Conservation (phyloP, 306 rosid genomes). For the Psophocarpus tetragonolobus region DNA sequence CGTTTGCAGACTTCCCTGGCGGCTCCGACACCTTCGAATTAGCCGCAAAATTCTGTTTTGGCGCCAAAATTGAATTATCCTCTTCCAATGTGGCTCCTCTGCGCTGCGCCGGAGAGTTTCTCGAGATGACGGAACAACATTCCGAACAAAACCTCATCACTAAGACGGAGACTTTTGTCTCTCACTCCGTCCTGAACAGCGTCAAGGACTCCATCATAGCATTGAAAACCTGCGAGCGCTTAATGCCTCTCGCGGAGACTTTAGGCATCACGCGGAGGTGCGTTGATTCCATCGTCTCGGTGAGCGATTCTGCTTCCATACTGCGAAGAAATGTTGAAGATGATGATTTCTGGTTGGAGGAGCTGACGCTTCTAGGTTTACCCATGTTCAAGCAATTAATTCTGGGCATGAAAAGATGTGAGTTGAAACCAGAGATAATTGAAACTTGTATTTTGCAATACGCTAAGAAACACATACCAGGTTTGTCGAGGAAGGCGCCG, state of each 20-base stretch:
- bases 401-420: not conserved
- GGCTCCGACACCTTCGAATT: slow-evolving; percentile 5
- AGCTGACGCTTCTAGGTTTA: not conserved
- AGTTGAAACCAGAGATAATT: not conserved
- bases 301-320: not conserved
- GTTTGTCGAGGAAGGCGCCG: not conserved
- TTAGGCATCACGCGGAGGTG: not conserved
- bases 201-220: not conserved
- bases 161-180: not conserved
- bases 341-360: not conserved
- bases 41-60: not conserved
- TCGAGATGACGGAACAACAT: slow-evolving; percentile 1
- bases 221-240: not conserved
- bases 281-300: not conserved
- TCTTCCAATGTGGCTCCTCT: not conserved
- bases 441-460: not conserved
- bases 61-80: not conserved
- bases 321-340: not conserved
- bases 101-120: slow-evolving; percentile 2
- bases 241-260: not conserved
- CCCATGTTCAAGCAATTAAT: not conserved
- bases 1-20: not conserved
- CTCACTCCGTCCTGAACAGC: not conserved
- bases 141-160: not conserved
- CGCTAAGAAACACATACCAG: slow-evolving; percentile 8